Evolutionary conservation across 31 red algal genomes (phyloP), one percentile per base, ranked within the genome.

Genomic region (Endocladia muricata): DNA sequence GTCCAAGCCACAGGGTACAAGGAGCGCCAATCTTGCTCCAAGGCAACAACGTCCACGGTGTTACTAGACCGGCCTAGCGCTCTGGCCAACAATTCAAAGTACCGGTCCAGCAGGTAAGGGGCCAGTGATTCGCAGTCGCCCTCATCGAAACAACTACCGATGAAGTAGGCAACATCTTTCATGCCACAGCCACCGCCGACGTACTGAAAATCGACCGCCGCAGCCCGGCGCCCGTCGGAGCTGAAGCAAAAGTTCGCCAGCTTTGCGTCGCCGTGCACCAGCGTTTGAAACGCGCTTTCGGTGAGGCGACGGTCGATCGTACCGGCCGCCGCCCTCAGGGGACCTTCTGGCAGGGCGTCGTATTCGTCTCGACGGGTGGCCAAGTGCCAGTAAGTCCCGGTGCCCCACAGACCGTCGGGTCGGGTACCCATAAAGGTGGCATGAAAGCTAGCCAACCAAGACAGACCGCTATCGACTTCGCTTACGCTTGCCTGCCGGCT

Each of bases 261-360:
- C 61, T 79, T 79, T 58, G 76, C 76, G 41, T 79, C 76, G 2
- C 76, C 76, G 41, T 79, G 76, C 7, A 79, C 35, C 9, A 79
- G 31, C 11, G 76, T 79, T 42, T 72, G 57, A 8, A 1, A 74
- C 13, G n/a, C 17, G 6, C 32, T 0, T 4, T 25, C 19, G 1
- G 41, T 65, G 17, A 76, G 29, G 25, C 13, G 17, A 25, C 28
- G 62, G 13, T 69, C 72, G 56, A 69, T 69, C 47, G 25, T 31
- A 21, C 23, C 8, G 31, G 72, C 72, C 21, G 59, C 72, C 32
- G 9, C 60, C 61, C 8, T 72, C 13, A 72, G 67, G 11, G 36
- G 11, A 39, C 11, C n/a, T 22, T 72, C 67, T 57, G 15, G 39
- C 15, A 72, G 67, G 13, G 55, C 67, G 9, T 15, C 67, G n/a